Evolutionary conservation across 192 early-diverging fungal species (phyloP), one percentile per base, ranked within the genome.

Genomic region (Phlyctochytrium planicorne): DNA sequence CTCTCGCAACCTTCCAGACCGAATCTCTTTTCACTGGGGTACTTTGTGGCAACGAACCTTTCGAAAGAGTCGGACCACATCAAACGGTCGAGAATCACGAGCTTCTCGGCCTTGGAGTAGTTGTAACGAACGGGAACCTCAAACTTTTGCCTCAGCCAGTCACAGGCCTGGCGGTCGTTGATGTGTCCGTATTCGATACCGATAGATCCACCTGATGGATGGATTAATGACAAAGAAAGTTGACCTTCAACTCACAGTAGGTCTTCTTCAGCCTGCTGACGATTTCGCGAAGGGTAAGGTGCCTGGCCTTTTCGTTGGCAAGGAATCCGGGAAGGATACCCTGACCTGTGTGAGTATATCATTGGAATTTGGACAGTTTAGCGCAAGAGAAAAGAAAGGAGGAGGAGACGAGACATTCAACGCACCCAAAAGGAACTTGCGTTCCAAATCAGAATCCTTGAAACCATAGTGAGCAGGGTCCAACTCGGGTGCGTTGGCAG

Each of bases 181-280:
- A 99, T 99, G 81, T 99, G 97, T 63, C 94, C 94, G 82, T 97
- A 99, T 79, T 99, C 97, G 66, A 97, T 81, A 78, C 95, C 97
- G 40, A 97, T 88, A n/a, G 91, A 87, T 50, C 93, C 91, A 70
- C 87, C 88, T 90, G 68, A 47, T 14, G 40, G 40, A 20, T 47
- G 10, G 40, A 47, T 14, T 14, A 47, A 47, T 14, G 40, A 47
- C 20, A 47, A 47, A 47, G 20, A 47, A 47, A 23, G 31, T 31
- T 74, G 52, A 30, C 2, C 40, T 47, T 6, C 6, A 30, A 79
- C 82, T 82, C 80, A 88, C 93, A 94, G 80, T 99, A 99, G 53
- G 92, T 93, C 56, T 72, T 76, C 78, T 93, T 84, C 59, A 97
- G 82, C 55, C 80, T 80, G 36, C 88, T 75, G 57, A 99, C 80